These are phyloP conservation scores for Boletus vermiculosoides DNA, from an alignment of 768 basidiomycete genomes.

Conservation along the genomic window DNA sequence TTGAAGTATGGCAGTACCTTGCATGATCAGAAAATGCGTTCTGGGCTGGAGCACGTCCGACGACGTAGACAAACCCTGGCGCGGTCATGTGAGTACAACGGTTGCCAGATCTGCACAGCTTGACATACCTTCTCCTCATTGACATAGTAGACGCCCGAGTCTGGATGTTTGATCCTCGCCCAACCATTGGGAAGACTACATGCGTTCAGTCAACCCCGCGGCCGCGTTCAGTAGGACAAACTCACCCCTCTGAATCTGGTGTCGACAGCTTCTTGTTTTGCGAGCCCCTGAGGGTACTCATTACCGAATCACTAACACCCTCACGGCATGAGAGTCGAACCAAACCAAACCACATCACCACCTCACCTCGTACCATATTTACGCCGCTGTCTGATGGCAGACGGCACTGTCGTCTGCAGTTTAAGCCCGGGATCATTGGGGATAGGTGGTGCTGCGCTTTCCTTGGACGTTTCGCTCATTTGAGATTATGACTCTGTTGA, in stretches of 20 bases:
- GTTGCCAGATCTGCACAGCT: background rate
- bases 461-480: constrained; percentile 3
- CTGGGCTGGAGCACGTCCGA: constrained; percentile 8
- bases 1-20: constrained; percentile 12
- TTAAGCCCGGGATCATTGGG: background rate
- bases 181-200: constrained; percentile 25
- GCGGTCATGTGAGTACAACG: background rate
- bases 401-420: constrained; percentile 18
- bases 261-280: constrained; percentile 1
- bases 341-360: background rate
- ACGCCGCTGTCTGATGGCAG: constrained; percentile 3
- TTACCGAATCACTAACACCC: background rate
- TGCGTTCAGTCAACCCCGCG: background rate
- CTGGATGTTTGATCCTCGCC: constrained; percentile 31
- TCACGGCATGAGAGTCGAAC: background rate
- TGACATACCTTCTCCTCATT: constrained; percentile 31
- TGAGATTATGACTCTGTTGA: background rate
- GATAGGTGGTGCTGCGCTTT: background rate
- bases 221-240: background rate
- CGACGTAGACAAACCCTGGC: constrained; percentile 14
- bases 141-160: constrained; percentile 33
- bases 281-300: constrained; percentile 21
- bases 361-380: constrained; percentile 12
- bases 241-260: constrained; percentile 8
- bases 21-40: constrained; percentile 7